Percentiles rank a stretch among this genome's conserved stretches.
Conservation (phyloP, 176 grass and related monocot genomes). For the Cocos nucifera region DNA sequence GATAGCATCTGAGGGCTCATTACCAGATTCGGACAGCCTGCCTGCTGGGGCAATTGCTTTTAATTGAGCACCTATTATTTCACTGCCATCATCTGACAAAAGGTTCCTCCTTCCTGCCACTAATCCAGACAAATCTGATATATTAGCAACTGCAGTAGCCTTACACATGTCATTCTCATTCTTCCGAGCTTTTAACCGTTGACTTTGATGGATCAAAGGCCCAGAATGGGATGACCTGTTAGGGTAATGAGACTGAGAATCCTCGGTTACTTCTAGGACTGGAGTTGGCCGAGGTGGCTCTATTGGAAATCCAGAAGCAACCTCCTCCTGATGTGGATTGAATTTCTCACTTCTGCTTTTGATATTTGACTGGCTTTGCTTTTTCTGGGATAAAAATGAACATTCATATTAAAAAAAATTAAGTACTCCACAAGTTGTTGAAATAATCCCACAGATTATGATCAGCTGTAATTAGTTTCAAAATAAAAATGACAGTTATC, state of each 20-base stretch:
- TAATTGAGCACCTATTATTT: conserved; percentile 21
- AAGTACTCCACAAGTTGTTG: too few species aligned
- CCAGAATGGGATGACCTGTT: conserved; percentile 76
- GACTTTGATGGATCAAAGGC: conserved; percentile 62
- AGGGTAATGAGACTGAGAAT: conserved; percentile 27
- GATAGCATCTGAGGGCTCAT: conserved; percentile 43
- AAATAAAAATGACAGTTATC: background rate
- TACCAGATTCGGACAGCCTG: conserved; percentile 62
- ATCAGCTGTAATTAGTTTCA: background rate
- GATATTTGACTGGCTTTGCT: conserved; percentile 51
- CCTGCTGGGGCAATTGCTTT: conserved; percentile 36
- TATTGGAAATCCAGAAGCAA: conserved; percentile 81
- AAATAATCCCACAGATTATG: too few species aligned
- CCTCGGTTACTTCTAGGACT: conserved; percentile 35
- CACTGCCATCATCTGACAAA: conserved; percentile 19
- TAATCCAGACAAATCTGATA: conserved; percentile 20
- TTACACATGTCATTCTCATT: conserved; percentile 33
- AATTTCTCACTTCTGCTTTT: conserved; percentile 94
- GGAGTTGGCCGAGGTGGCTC: conserved; percentile 55
- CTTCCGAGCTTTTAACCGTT: conserved; percentile 31
- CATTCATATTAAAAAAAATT: background rate
- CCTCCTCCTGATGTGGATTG: conserved; percentile 67
- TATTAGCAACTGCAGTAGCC: conserved; percentile 20
- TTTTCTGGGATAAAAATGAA: conserved; percentile 43
- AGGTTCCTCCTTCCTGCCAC: conserved; percentile 29